Evolutionary conservation across 202 grass and related monocot species (phyloP), one percentile per base, ranked within the genome.

Genomic region (Sporobolus alterniflorus): DNA sequence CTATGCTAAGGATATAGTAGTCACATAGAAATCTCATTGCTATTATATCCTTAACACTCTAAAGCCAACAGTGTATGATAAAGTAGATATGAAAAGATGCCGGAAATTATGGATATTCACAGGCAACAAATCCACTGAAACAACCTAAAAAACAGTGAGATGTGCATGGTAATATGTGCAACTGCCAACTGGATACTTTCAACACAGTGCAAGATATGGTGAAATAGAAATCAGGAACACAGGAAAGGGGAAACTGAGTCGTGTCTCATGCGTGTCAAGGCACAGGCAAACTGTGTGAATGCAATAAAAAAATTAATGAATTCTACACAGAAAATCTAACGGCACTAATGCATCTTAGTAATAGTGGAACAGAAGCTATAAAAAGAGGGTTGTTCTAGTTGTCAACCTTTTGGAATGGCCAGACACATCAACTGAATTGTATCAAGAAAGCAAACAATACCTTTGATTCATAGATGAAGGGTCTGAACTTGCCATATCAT

Each of bases 381-480:
- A 68, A 56, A 56, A 69, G 33, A 74, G 54, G 39, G 48, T 29
- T 73, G 69, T 60, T 68, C 67, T 52, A 64, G 34, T 20, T 79
- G 74, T 60, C 42, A 42, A 16, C 1, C 3, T 80, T 73, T 26
- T 51, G 20, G 41, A 24, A 48, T 4, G 0, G 4, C 40, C 47
- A 17, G 40, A 40, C 56, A 39, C 60, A 79, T 50, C 51, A 69
- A 75, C 15, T 31, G 67, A 73, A 64, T 73, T 29, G 36, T 24
- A 51, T 50, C 39, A 61, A 40, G 13, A 69, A 69, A 87, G 54
- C 28, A 67, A 20, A 75, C 6, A 5, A 80, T 90, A 96, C 96
- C 96, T 99, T 69, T 86, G 84, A 87, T 91, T 93, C 67, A 84
- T 66, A 54, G 73, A 82, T n/a, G 89, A 61, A 83, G 87, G 78